Evolutionary conservation across 75 land plant species (phyloP), one percentile per base, ranked within the genome.

Genomic region (Pseudotsuga menziesii): DNA sequence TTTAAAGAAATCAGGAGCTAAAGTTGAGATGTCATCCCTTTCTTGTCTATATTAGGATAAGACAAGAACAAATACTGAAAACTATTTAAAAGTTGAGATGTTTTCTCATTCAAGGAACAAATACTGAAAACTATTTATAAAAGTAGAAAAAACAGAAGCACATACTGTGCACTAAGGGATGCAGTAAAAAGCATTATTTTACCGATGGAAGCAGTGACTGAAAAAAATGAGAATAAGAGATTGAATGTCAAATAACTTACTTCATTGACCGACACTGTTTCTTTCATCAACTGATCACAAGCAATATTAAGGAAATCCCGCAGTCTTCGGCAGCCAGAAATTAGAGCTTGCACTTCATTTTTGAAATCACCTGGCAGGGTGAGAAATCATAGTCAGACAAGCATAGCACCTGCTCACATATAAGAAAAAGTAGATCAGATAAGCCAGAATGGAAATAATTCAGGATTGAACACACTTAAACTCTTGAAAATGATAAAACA

Each of bases 291-390:
- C 0, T 81, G 79, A 35, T 56, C 32, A 75, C 91, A 85, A 57
- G 78, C 63, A 41, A 78, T 64, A 29, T 93, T 91, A 48, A 91
- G 79, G 82, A 64, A 81, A 62, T 66, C 64, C 4, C 96, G 88
- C 64, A 87, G 79, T 76, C 80, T 78, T 22, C 93, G 85, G 75
- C 93, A 93, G 57, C 85, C 83, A 62, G 85, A 79, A 29, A 93
- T 91, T 69, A 91, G 54, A 17, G 78, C 73, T 57, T 82, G 90
- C 59, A 93, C 35, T 85, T 93, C 88, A 56, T 77, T 75, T 36
- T 71, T 85, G 61, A 87, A 82, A 19, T 23, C 36, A 56, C 82
- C 93, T 87, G 80, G 81, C 79, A 86, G 35, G 36, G 72, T 69
- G 72, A 69, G 41, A n/a, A 69, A 36, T 35, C 72, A 69, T 3